Conservation (phyloP, 331 rosid genomes). For the Quercus lobata region DNA sequence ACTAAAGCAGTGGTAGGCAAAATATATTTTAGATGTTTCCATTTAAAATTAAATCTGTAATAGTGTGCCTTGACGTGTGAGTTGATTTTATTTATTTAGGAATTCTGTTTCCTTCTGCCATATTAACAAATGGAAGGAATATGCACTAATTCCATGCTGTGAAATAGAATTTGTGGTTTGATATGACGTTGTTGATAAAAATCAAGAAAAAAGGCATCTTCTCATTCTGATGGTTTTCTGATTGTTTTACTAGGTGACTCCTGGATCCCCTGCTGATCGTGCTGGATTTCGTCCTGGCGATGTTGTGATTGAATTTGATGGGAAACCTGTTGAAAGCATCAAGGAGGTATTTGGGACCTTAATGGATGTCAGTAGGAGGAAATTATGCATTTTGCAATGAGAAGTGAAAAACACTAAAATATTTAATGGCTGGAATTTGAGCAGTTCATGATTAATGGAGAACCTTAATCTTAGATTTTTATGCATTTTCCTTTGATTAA, state of each 20-base stretch:
- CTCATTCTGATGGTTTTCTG: not conserved
- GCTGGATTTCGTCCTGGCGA: conserved; percentile 85
- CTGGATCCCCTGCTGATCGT: conserved; percentile 79
- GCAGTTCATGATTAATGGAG: not conserved
- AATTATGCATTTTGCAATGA: not conserved
- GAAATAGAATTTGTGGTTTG: no score
- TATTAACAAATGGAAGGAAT: not conserved
- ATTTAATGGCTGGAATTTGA: not conserved
- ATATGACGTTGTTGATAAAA: no score
- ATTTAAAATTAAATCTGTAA: not conserved
- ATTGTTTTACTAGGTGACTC: conserved; percentile 62
- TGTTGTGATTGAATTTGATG: conserved; percentile 76
- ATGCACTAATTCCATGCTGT: not conserved
- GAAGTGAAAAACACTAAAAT: not conserved
- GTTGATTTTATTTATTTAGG: not conserved
- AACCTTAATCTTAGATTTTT: not conserved
- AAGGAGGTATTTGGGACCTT: conserved; percentile 49
- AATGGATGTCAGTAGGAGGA: not conserved
- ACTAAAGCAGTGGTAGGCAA: not conserved
- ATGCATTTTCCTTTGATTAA: not conserved
- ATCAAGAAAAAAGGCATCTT: not conserved
- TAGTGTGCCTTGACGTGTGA: not conserved
- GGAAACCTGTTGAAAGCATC: conserved; percentile 59
- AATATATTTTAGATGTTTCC: not conserved
- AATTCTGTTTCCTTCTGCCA: not conserved